A percentile compares a stretch with the other conserved stretches of the same genome.
These are phyloP conservation scores for Suhomyces coccinellae DNA, from an alignment of 1,139 yeast species.

Conservation along the genomic window DNA sequence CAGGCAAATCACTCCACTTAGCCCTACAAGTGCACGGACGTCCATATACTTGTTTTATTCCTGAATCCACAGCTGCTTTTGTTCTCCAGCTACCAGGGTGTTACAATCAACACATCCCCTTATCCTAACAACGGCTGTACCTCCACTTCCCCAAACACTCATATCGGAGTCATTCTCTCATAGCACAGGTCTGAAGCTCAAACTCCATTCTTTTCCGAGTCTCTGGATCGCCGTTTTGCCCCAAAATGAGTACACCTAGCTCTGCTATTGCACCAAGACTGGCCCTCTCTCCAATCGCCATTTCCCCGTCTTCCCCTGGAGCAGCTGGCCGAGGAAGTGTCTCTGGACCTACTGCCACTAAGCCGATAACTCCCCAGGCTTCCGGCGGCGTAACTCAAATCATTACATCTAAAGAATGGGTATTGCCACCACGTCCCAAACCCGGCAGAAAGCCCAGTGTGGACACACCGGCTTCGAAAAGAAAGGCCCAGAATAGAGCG, in stretches of 20 bases:
- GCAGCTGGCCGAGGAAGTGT: neutral
- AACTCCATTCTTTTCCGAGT: neutral
- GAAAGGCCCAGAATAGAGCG: slow-evolving; percentile 92
- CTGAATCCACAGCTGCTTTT: neutral
- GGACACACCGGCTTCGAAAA: slow-evolving; percentile 69
- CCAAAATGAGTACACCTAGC: slow-evolving; percentile 9
- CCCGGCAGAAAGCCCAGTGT: slow-evolving; percentile 88
- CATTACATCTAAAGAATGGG: slow-evolving; percentile 85
- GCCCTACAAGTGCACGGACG: too few relatives aligned
- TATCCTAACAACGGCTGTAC: neutral
- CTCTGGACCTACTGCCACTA: neutral
- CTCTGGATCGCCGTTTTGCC: neutral
- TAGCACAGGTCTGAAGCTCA: neutral
- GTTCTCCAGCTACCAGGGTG: neutral
- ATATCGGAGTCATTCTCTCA: neutral
- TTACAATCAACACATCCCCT: neutral
- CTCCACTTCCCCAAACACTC: neutral
- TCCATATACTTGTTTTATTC: neutral
- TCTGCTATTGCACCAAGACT: slow-evolving; percentile 36
- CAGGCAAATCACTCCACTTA: too few relatives aligned
- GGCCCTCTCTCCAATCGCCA: slow-evolving; percentile 36
- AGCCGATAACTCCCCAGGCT: neutral
- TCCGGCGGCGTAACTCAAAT: slow-evolving; percentile 36
- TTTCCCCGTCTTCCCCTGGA: slow-evolving; percentile 16
- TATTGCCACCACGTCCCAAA: slow-evolving; percentile 85